Evolutionary conservation across 768 basidiomycete species (phyloP).

Genomic region (Lactarius tabidus): DNA sequence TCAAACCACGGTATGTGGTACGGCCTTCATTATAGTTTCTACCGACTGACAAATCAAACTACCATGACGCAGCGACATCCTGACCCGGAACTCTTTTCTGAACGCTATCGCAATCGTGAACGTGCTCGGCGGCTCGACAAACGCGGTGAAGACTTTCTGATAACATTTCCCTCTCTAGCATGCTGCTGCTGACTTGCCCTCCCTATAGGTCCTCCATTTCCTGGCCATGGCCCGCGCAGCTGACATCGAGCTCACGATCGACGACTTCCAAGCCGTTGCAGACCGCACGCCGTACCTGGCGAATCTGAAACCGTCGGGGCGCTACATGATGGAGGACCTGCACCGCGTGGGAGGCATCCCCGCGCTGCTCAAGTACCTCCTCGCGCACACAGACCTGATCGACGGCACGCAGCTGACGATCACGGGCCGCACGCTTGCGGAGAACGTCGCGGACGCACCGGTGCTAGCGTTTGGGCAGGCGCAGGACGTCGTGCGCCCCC

Average conservation of each 20-base stretch:
- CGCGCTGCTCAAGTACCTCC: constrained; percentile 76
- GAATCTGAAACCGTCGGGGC: constrained; percentile 83
- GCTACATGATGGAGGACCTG: constrained; percentile 88
- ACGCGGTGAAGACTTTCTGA: constrained; percentile 48
- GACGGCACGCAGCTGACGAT: constrained; percentile 84
- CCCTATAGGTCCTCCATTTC: constrained; percentile 66
- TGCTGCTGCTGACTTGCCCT: neutral
- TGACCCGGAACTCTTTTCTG: constrained; percentile 68
- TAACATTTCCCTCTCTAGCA: neutral
- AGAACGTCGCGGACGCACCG: constrained; percentile 76
- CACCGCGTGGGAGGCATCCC: constrained; percentile 85
- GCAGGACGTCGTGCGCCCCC: constrained; percentile 71
- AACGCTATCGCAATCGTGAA: constrained; percentile 82
- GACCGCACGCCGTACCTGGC: constrained; percentile 80
- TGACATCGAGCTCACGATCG: constrained; percentile 67
- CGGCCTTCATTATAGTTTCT: neutral
- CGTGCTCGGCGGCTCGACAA: constrained; percentile 83
- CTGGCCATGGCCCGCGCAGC: constrained; percentile 83
- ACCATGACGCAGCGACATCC: constrained; percentile 45
- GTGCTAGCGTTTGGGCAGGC: constrained; percentile 59
- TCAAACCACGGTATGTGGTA: constrained; percentile 67
- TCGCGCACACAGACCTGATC: constrained; percentile 73
- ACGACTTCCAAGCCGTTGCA: constrained; percentile 81
- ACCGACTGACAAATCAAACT: neutral
- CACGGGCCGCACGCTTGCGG: constrained; percentile 84